Evolutionary conservation across 2,329 filamentous ascomycete species (phyloP).

Genomic region (Dactylellina drechsleri): DNA sequence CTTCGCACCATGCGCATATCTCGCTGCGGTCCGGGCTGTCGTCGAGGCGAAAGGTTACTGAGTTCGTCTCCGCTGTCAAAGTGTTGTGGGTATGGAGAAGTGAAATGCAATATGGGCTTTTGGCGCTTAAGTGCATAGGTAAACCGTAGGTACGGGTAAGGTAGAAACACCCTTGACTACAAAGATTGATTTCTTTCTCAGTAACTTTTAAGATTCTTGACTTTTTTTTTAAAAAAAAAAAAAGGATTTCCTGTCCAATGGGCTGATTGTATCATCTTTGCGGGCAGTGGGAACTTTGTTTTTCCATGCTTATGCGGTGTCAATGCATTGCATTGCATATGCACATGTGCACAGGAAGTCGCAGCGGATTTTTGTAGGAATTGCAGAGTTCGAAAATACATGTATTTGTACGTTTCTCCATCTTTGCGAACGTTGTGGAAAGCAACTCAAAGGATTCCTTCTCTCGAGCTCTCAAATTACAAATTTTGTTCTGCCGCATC

Average conservation of each 20-base stretch:
- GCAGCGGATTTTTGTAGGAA: neutral
- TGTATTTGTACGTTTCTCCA: no score
- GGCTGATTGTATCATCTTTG: slow-evolving; percentile 1
- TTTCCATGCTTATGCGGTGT: neutral
- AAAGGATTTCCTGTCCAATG: slow-evolving; percentile 9
- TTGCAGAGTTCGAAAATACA: no score
- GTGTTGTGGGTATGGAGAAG: slow-evolving; percentile 22
- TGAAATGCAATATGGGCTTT: slow-evolving; percentile 10
- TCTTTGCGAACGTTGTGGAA: no score
- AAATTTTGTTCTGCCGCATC: no score
- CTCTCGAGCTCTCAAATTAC: no score
- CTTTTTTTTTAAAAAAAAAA: no score
- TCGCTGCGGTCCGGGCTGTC: slow-evolving; percentile 36
- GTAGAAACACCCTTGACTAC: slow-evolving; percentile 23
- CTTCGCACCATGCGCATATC: slow-evolving; percentile 15
- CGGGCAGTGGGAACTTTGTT: slow-evolving; percentile 29
- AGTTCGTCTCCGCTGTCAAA: neutral
- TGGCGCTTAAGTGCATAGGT: slow-evolving; percentile 43
- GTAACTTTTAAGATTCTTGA: neutral
- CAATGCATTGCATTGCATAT: slow-evolving; percentile 24
- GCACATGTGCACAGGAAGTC: neutral
- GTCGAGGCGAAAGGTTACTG: slow-evolving; percentile 29
- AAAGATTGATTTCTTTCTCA: slow-evolving; percentile 15
- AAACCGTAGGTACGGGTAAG: slow-evolving; percentile 39
- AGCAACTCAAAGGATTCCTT: no score